These are phyloP conservation scores for Apiospora aurea DNA, from an alignment of 2,329 filamentous ascomycete species.

Conservation along the genomic window DNA sequence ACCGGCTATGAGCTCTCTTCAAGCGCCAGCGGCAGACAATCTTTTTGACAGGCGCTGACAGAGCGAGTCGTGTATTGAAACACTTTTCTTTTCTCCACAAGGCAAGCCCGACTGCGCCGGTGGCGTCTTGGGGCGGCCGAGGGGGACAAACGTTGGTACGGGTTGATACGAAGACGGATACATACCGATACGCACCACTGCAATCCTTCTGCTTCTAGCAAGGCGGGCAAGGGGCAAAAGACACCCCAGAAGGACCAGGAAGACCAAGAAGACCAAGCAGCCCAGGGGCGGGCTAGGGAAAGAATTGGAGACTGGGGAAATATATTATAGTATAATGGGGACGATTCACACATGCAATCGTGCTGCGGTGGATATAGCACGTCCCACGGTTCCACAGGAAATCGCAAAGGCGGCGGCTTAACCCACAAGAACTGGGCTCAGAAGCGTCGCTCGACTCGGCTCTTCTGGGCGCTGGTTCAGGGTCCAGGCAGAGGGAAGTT, in stretches of 20 bases:
- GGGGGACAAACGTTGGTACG: background rate
- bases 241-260: background rate
- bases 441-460: slow-evolving; percentile 1
- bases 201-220: background rate
- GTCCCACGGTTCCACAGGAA: slow-evolving; percentile 8
- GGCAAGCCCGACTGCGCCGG: slow-evolving; percentile 9
- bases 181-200: slow-evolving; percentile 1
- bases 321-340: slow-evolving; percentile 12
- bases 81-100: slow-evolving; percentile 8
- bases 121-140: background rate
- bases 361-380: background rate
- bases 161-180: slow-evolving; percentile 1
- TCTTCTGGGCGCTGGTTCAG: slow-evolving; percentile 4
- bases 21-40: background rate
- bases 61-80: slow-evolving; percentile 13
- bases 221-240: background rate
- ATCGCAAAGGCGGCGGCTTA: background rate
- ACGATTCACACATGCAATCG: slow-evolving; percentile 12
- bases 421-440: slow-evolving; percentile 3
- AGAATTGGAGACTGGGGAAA: slow-evolving; percentile 19
- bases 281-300: background rate
- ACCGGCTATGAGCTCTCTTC: background rate
- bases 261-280: background rate
- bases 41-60: background rate
- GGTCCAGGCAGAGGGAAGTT: background rate